Base-by-base conservation (phyloP, 768 basidiomycete genomes). In the Lentinula boryana region DNA sequence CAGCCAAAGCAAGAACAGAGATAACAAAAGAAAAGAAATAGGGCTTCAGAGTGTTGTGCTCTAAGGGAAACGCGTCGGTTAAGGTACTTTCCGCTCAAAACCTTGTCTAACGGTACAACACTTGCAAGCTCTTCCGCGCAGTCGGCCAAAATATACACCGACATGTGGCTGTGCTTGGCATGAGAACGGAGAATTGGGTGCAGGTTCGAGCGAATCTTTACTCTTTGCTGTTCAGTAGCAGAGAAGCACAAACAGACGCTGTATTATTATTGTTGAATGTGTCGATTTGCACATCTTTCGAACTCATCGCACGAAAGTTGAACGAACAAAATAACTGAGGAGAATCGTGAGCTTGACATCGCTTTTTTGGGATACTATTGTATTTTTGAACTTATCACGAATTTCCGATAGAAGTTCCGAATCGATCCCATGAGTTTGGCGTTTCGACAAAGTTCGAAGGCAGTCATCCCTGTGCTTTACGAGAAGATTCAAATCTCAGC, bases 391-490 rank as follows among this genome's bases (percentile, higher is more conserved):
- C 46, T 48, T 48, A 44, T 44, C 43, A 44, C n/a, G 49, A 50
- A 9, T n/a, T 56, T 56, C 55, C 55, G 55, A 56, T 56, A 38
- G 55, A 56, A 56, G 40, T 56, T 43, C 53, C 53, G 53, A 54
- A 21, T 36, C 32, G 33, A 54, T 38, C 53, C 53, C 53, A 33
- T 38, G 36, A 18, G 36, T 21, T 54, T 38, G 53, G 53, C 53
- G 53, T 56, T 27, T 56, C 23, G 38, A 54, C 53, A 38, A 54
- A 10, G 36, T 36, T 43, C 21, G 40, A 55, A 56, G 32, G 23
- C 40, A 56, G 38, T 54, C 53, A 54, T 54, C 55, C 38, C 55
- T 56, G 55, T 56, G 55, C 46, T 48, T 48, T 56, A 56, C 55
- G 55, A 43, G 38, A 56, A 48, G 40, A 56, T 40, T 40, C 12